Evolutionary conservation across 2,329 filamentous ascomycete species (phyloP).

Genomic region (Geosmithia putterillii): DNA sequence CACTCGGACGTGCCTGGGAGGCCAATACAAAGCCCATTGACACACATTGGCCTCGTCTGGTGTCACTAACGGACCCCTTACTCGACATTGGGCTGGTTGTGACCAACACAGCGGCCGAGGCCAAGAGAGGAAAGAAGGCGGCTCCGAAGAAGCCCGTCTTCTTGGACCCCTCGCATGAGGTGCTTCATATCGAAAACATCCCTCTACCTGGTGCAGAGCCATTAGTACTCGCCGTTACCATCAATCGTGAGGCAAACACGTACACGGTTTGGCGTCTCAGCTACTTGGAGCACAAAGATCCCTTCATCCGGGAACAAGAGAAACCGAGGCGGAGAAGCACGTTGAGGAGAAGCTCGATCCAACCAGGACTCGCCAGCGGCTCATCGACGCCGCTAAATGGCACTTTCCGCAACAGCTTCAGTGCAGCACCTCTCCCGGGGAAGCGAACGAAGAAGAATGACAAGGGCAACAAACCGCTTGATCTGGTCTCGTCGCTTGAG

Average conservation of each 20-base stretch:
- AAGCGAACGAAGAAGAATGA: slow-evolving; percentile 42
- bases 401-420: slow-evolving; percentile 66
- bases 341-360: slow-evolving; percentile 50
- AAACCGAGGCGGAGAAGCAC: slow-evolving; percentile 31
- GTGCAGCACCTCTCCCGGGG: slow-evolving; percentile 34
- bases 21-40: slow-evolving; percentile 37
- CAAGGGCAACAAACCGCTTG: slow-evolving; percentile 37
- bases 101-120: slow-evolving; percentile 33
- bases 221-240: slow-evolving; percentile 66
- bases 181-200: slow-evolving; percentile 66
- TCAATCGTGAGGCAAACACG: slow-evolving; percentile 62
- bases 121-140: slow-evolving; percentile 15
- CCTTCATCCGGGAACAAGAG: slow-evolving; percentile 31
- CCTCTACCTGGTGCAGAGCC: slow-evolving; percentile 41
- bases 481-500: slow-evolving; percentile 60
- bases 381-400: slow-evolving; percentile 64
- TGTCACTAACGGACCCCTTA: slow-evolving; percentile 75
- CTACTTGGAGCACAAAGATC: slow-evolving; percentile 59
- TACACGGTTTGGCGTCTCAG: slow-evolving; percentile 79
- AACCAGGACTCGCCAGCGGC: slow-evolving; percentile 59
- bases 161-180: slow-evolving; percentile 66
- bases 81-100: slow-evolving; percentile 78
- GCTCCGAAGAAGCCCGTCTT: slow-evolving; percentile 34
- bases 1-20: slow-evolving; percentile 47
- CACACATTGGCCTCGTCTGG: slow-evolving; percentile 60